Percentiles rank a stretch among this genome's conserved stretches.
These are phyloP conservation scores for Piedraia hortae DNA, from an alignment of 2,329 filamentous ascomycete genomes.

Conservation along the genomic window DNA sequence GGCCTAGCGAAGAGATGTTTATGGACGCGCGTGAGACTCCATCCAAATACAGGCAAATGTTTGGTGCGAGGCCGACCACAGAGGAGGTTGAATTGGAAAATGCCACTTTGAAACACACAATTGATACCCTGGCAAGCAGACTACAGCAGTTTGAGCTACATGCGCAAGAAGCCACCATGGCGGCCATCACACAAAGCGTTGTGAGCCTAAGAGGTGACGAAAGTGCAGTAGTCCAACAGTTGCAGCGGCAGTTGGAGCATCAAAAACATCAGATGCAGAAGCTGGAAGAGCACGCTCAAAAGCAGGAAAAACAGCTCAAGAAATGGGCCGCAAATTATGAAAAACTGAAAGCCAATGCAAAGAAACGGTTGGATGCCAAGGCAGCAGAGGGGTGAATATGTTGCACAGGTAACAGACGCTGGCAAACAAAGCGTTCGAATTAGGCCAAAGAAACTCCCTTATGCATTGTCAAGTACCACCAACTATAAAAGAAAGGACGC, in stretches of 20 bases:
- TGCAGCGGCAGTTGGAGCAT: constrained; percentile 37
- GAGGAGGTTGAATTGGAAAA: constrained; percentile 85
- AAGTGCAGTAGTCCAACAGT: constrained; percentile 3
- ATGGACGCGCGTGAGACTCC: constrained; percentile 56
- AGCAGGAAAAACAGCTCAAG: constrained; percentile 32
- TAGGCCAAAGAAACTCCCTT: no score
- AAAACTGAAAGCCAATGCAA: constrained; percentile 36
- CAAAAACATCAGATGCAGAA: constrained; percentile 32
- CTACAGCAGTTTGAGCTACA: constrained; percentile 86
- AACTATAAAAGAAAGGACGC: no score
- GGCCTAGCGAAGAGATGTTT: constrained; percentile 53
- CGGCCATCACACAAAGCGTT: constrained; percentile 61
- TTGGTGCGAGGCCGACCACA: constrained; percentile 31
- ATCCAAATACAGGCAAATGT: constrained; percentile 12
- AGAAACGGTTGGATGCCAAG: constrained; percentile 2
- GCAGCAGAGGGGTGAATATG: no score
- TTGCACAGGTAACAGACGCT: no score
- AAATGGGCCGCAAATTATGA: constrained; percentile 42
- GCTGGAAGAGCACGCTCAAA: constrained; percentile 32
- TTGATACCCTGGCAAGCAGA: constrained; percentile 63
- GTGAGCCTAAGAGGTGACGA: constrained; percentile 18
- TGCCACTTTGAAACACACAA: constrained; percentile 51
- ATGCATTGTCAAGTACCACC: no score
- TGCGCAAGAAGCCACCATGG: constrained; percentile 46
- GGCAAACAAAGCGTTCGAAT: no score